phyloP scores from a whole-genome alignment of 768 basidiomycete species.

The Boletus rex-veris region DNA sequence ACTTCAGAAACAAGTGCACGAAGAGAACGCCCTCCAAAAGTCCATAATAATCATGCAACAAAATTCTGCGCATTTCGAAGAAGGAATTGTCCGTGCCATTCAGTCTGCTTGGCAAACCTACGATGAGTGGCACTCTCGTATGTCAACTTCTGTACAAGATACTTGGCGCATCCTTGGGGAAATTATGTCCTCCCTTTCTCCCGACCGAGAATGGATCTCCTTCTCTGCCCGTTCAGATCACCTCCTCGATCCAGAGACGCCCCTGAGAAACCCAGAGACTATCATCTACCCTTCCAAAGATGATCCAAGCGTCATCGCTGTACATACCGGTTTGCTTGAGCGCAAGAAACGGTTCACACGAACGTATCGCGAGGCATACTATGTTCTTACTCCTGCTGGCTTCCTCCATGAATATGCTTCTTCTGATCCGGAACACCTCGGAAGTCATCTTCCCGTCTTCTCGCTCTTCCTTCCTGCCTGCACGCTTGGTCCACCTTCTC shows the following conservation, averaged over 20 bases:
- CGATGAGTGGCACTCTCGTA: constrained; percentile 89
- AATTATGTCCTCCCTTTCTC: constrained; percentile 74
- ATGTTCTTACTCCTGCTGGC: constrained; percentile 91
- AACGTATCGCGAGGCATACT: constrained; percentile 80
- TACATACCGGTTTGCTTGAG: constrained; percentile 88
- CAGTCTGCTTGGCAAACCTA: constrained; percentile 98
- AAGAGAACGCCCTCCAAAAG: constrained; percentile 97
- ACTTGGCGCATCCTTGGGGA: constrained; percentile 68
- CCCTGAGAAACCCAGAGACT: constrained; percentile 70
- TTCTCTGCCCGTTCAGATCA: constrained; percentile 94
- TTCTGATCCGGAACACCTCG: constrained; percentile 60
- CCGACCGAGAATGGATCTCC: constrained; percentile 93
- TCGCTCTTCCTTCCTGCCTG: constrained; percentile 91
- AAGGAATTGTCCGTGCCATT: constrained; percentile 90
- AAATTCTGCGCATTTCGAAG: constrained; percentile 94
- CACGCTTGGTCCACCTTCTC: constrained; percentile 88
- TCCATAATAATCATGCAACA: constrained; percentile 98
- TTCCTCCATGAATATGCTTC: constrained; percentile 90
- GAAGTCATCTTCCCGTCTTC: constrained; percentile 64
- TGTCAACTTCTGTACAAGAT: constrained; percentile 67
- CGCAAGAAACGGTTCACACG: constrained; percentile 95
- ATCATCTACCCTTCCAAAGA: constrained; percentile 90
- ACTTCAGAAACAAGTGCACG: constrained; percentile 88
- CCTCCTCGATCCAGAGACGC: constrained; percentile 94
- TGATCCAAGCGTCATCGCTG: constrained; percentile 78